Base-by-base conservation (phyloP, 2,329 filamentous ascomycete species). In the Neonectria neomacrospora region DNA sequence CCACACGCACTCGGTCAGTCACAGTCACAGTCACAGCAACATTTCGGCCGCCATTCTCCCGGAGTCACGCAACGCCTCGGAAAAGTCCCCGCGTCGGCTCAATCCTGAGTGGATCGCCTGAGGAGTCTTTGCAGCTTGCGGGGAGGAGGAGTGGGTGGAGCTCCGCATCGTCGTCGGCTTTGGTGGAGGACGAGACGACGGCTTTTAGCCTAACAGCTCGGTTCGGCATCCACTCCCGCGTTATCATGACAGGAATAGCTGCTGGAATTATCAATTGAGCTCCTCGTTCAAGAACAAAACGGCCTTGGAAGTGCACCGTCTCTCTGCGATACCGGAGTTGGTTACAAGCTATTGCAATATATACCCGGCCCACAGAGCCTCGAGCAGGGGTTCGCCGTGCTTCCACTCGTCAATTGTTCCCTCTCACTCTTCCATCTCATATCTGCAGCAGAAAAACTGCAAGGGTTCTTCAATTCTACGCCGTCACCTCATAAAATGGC, bases 311-410 rank as follows among this genome's bases (percentile, higher is more conserved):
- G n/a, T n/a, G n/a, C n/a, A n/a, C n/a, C n/a, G 30, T 10, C 20
- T 16, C 14, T 22, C 22, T 54, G 54, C 59, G 59, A 62, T 62
- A 62, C 59, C 59, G 59, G 59, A 62, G 32, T 42, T 32, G 48
- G n/a, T 32, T 8, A n/a, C 28, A 52, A 28, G 14, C 16, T 42
- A 41, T 26, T 52, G 54, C 48, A 32, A 62, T 62, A 62, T 58
- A 62, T 62, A 62, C 59, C 54, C 20, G 14, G n/a, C 10, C 41
- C 12, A 22, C 34, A 34, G 20, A 23, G n/a, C 34, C 14, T 6
- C 47, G 30, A 32, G 47, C 47, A 50, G 28, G 47, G 26, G 26
- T 32, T 50, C 28, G 7, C 30, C 26, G 18, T 26, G 8, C 16
- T 14, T 41, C 3, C n/a, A n/a, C 9, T 26, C 39, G 12, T 28